A percentile compares a stretch with the other conserved stretches of the same genome.
These are phyloP conservation scores for Linanthus parryae DNA, from an alignment of 148 eudicot species.

Conservation along the genomic window DNA sequence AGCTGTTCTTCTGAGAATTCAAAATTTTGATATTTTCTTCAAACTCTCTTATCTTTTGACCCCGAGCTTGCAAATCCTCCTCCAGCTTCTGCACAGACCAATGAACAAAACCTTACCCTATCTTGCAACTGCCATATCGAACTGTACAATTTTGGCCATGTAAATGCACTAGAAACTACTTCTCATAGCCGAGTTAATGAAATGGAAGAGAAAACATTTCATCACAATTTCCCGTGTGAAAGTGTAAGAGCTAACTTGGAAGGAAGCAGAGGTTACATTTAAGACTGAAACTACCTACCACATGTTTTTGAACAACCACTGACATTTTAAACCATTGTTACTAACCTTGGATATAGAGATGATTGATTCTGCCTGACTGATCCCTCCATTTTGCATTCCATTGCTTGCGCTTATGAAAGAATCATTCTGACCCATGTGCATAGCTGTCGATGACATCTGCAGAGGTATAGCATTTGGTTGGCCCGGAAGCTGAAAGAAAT, in stretches of 20 bases:
- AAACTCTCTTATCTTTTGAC: constrained; percentile 53
- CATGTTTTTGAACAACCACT: no score
- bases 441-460: constrained; percentile 8
- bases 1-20: constrained; percentile 38
- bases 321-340: no score
- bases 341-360: constrained; percentile 8
- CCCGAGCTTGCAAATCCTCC: constrained; percentile 54
- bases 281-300: no score
- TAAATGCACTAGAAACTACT: no score
- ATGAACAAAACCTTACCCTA: no score
- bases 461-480: constrained; percentile 7
- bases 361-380: constrained; percentile 7
- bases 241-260: no score
- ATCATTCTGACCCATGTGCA: constrained; percentile 7
- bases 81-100: constrained; percentile 57
- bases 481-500: constrained; percentile 1
- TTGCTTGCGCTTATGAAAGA: background rate
- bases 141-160: no score
- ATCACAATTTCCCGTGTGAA: no score
- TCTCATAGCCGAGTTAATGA: no score
- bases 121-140: no score
- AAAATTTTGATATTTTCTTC: constrained; percentile 65
- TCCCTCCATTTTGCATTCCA: constrained; percentile 13
- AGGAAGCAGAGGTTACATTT: no score
- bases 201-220: no score